These are phyloP conservation scores for Coemansia sp. DNA, from an alignment of 192 early-diverging fungal genomes.

Conservation along the genomic window DNA sequence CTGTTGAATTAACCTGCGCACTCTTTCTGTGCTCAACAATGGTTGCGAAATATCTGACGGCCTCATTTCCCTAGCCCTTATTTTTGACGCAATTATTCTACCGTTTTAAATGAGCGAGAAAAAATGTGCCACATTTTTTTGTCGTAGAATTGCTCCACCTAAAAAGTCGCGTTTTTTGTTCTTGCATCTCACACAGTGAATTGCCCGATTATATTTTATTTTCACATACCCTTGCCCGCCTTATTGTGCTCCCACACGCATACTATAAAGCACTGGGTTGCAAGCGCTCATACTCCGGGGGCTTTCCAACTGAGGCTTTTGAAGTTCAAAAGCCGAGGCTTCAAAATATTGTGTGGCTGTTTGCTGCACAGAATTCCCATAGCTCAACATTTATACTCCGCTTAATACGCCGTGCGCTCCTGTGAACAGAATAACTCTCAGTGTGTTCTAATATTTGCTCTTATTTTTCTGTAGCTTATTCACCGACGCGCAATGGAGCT, in stretches of 20 bases:
- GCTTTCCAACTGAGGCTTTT: background rate
- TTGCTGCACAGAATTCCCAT: background rate
- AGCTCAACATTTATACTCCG: background rate
- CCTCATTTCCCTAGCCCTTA: background rate
- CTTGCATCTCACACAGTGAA: background rate
- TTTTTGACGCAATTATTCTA: background rate
- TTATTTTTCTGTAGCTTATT: slow-evolving; percentile 35
- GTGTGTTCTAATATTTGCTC: background rate
- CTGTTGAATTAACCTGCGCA: background rate
- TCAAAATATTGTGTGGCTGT: slow-evolving; percentile 1
- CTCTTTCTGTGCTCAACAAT: background rate
- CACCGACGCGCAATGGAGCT: slow-evolving; percentile 38
- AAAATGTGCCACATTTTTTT: background rate
- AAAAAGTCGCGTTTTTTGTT: background rate
- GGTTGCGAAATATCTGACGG: slow-evolving; percentile 1
- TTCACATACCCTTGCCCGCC: background rate
- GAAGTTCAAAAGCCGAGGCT: too few relatives aligned
- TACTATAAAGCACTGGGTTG: too few relatives aligned
- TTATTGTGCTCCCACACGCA: background rate
- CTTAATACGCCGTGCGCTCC: background rate
- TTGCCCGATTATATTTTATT: background rate
- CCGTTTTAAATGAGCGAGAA: background rate
- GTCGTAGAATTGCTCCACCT: background rate
- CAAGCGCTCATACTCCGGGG: background rate
- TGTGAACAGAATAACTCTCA: background rate